Evolutionary conservation across 495 filamentous ascomycete species (phyloP).

Genomic region (Hypoxylon cercidicola): DNA sequence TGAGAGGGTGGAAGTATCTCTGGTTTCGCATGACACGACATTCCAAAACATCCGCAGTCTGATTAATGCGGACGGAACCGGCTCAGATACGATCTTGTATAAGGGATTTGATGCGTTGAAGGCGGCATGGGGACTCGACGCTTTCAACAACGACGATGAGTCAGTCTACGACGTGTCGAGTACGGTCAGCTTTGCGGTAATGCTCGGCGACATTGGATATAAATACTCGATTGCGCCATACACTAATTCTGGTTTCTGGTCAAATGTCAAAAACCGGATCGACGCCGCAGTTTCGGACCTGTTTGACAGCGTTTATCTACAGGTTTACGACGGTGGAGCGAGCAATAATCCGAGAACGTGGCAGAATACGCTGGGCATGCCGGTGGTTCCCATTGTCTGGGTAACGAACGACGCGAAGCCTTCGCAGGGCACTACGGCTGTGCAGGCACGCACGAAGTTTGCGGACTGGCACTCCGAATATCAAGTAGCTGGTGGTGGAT

Average conservation of each 20-base stretch:
- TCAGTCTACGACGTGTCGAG: not conserved
- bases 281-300: not conserved
- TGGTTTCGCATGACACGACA: not conserved
- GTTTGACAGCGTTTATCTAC: not conserved
- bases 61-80: not conserved
- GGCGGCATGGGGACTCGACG: not conserved
- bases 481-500: not conserved
- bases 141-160: not conserved
- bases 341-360: not conserved
- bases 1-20: not conserved
- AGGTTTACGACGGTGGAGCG: not conserved
- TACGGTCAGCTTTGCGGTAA: not conserved
- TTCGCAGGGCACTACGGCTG: not conserved
- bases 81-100: not conserved
- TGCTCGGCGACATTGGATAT: not conserved
- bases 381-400: not conserved
- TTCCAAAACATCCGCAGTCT: not conserved
- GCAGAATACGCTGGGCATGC: not conserved
- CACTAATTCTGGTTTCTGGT: not conserved
- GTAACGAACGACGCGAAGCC: not conserved
- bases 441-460: not conserved
- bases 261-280: not conserved
- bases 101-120: not conserved
- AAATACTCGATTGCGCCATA: not conserved
- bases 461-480: not conserved